Conservation (phyloP, 2,329 filamentous ascomycete species). For the Esteya vermicola region DNA sequence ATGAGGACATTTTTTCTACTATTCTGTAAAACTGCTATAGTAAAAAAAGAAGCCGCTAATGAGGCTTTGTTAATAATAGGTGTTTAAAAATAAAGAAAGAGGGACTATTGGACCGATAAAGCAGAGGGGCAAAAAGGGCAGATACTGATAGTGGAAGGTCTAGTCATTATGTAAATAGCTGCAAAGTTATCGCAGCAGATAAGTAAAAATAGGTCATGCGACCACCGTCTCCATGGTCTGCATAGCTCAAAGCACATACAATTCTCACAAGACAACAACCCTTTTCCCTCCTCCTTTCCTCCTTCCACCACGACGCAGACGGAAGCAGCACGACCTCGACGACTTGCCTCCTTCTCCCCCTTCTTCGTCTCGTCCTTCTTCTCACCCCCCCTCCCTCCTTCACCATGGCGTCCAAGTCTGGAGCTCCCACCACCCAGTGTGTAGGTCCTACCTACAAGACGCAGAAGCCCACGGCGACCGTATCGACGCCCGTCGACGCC, state of each 20-base stretch:
- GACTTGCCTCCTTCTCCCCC: not conserved
- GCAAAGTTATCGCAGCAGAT: not conserved
- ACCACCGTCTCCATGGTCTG: not conserved
- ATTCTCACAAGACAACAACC: no score
- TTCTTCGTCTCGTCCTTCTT: not conserved
- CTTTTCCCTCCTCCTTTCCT: no score
- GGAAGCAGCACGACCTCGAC: no score
- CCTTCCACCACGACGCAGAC: no score
- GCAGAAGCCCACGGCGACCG: slow-evolving; percentile 65
- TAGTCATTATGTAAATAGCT: not conserved
- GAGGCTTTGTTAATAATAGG: no score
- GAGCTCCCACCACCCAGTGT: slow-evolving; percentile 42
- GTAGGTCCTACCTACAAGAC: slow-evolving; percentile 71
- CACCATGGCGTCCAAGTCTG: slow-evolving; percentile 21
- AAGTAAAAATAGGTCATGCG: slow-evolving; percentile 1
- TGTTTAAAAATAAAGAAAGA: no score
- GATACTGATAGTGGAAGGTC: not conserved
- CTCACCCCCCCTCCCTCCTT: not conserved
- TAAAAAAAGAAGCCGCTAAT: no score
- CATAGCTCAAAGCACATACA: no score
- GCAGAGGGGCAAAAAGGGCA: not conserved
- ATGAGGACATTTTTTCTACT: no score
- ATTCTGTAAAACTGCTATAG: no score
- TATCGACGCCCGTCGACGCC: slow-evolving; percentile 68
- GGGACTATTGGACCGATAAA: no score